These are phyloP conservation scores for Nissolia schottii DNA, from an alignment of 306 rosid genomes.

Conservation along the genomic window DNA sequence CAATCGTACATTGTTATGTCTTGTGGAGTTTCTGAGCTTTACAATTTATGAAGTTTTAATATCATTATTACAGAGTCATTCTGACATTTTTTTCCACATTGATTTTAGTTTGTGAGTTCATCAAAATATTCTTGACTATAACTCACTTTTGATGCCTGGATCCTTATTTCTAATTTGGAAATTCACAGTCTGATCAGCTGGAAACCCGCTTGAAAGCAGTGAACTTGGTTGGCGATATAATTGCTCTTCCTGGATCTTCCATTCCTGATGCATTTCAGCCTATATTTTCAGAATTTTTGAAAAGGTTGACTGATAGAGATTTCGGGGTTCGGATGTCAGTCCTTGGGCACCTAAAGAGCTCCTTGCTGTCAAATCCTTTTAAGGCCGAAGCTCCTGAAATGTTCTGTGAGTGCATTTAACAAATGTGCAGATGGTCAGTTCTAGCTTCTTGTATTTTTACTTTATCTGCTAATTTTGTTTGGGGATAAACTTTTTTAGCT, in stretches of 20 bases:
- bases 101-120: not conserved
- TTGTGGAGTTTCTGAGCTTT: constrained; percentile 1
- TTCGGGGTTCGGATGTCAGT: constrained; percentile 75
- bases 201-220: constrained; percentile 89
- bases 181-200: constrained; percentile 82
- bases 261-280: constrained; percentile 76
- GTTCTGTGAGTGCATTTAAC: constrained; percentile 54
- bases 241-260: constrained; percentile 65
- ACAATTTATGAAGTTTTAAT: constrained; percentile 10
- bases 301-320: constrained; percentile 78
- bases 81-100: not conserved
- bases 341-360: constrained; percentile 66
- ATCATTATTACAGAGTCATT: constrained; percentile 1
- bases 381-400: constrained; percentile 74
- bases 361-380: constrained; percentile 72
- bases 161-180: constrained; percentile 31
- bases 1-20: not conserved
- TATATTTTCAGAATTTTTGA: constrained; percentile 78
- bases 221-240: constrained; percentile 78
- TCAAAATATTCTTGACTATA: not conserved
- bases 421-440: constrained; percentile 14
- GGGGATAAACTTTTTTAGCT: constrained; percentile 46
- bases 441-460: not conserved
- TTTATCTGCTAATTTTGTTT: constrained; percentile 31
- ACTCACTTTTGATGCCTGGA: constrained; percentile 11